Evolutionary conservation across 371 early-diverging fungal genomes (phyloP).

Genomic region (Basidiobolus meristosporus): DNA sequence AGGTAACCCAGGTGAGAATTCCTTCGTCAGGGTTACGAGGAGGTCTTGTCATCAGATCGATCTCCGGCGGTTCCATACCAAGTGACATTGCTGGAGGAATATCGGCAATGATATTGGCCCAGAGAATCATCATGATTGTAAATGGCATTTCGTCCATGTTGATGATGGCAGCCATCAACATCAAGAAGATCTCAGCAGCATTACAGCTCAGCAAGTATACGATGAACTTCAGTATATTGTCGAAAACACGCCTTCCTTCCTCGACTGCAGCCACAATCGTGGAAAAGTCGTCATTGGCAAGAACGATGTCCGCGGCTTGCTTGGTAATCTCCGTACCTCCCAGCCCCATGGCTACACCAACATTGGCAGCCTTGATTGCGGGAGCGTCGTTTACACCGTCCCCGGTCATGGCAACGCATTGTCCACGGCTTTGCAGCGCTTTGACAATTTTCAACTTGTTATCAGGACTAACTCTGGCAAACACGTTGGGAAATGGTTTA

Average conservation of each 20-base stretch:
- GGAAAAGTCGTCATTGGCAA: conserved; percentile 71
- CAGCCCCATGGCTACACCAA: conserved; percentile 77
- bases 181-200: conserved; percentile 49
- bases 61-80: conserved; percentile 67
- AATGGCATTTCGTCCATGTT: conserved; percentile 33
- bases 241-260: conserved; percentile 80
- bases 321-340: conserved; percentile 80
- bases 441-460: conserved; percentile 77
- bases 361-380: conserved; percentile 73
- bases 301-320: conserved; percentile 83
- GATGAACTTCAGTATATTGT: conserved; percentile 87
- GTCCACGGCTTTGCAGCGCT: conserved; percentile 47
- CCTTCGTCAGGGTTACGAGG: conserved; percentile 53
- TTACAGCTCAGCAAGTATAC: conserved; percentile 83
- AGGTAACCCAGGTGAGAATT: no score
- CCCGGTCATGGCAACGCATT: conserved; percentile 83
- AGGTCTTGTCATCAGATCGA: conserved; percentile 56
- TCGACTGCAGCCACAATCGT: conserved; percentile 73
- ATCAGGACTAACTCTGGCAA: conserved; percentile 81
- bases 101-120: conserved; percentile 63
- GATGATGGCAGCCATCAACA: conserved; percentile 26
- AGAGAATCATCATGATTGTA: conserved; percentile 50
- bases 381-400: conserved; percentile 97
- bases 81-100: conserved; percentile 72
- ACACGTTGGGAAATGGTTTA: conserved; percentile 36